These are phyloP conservation scores for Pneumocystis oryctolagi DNA, from an alignment of 1,139 yeast genomes.

Conservation along the genomic window DNA sequence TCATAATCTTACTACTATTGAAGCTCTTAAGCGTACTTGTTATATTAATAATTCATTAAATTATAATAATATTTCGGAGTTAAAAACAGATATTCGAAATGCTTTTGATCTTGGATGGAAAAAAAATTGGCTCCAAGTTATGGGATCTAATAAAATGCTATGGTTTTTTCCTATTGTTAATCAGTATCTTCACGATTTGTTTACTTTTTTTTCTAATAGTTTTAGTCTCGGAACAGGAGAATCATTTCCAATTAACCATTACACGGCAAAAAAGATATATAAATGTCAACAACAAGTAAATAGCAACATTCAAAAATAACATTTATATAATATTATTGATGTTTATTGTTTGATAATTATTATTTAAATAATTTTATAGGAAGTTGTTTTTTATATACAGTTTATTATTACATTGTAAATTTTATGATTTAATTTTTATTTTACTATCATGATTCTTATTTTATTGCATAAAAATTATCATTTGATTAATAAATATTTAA, in stretches of 20 bases:
- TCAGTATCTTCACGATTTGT: conserved; percentile 20
- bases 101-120: conserved; percentile 57
- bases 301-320: background rate
- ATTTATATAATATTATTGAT: background rate
- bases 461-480: background rate
- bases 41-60: conserved; percentile 18
- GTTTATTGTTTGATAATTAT: background rate
- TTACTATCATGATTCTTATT: background rate
- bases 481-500: background rate
- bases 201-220: conserved; percentile 8
- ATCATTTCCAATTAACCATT: background rate
- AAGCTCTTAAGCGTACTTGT: conserved; percentile 49
- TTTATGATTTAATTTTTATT: background rate
- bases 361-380: background rate
- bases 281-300: background rate
- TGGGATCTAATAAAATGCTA: conserved; percentile 51
- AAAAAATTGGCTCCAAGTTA: conserved; percentile 48
- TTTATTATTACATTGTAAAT: background rate
- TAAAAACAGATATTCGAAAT: conserved; percentile 33
- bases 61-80: conserved; percentile 16
- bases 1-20: conserved; percentile 66
- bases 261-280: background rate
- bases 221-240: background rate
- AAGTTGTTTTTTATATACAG: background rate
- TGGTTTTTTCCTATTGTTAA: conserved; percentile 60